Base-by-base conservation (phyloP, 768 basidiomycete genomes). In the Punctularia strigosozonata region DNA sequence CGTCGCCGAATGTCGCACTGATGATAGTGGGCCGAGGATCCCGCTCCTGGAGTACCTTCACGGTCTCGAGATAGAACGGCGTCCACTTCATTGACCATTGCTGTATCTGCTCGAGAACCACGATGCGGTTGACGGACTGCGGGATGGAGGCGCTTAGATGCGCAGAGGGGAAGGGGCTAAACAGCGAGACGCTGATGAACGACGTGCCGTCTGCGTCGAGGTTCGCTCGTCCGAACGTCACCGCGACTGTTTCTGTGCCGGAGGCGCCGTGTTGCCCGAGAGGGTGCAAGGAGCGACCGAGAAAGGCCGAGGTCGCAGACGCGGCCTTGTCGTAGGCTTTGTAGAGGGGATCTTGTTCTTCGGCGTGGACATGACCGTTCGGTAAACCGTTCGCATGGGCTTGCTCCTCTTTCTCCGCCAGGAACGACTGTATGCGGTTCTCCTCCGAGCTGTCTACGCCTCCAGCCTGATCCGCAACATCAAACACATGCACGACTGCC, bases 401-500 rank as follows among this genome's bases (percentile, higher is more conserved):
- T 51, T 58, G 56, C 20, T 60, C 35, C 24, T 54, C 53, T 43
- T 42, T 63, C 20, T 65, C 64, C 22, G 72, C 60, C 5, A 89
- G 58, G 61, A 86, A 83, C 0, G 71, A 63, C 21, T 65, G 64
- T 6, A 85, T 63, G 26, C 71, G 60, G 20, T 75, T 76, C 44
- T 77, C 77, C 6, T 69, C 48, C 12, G 84, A 60, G 46, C 80
- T 71, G 15, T 66, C 59, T 8, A 73, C 52, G 5, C 53, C 46
- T 20, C 68, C 63, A 13, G 59, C 57, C 17, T 61, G 54, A 2
- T 55, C 55, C 2, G 52, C 59, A 6, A 64, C 52, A 49, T 82
- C 77, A 59, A 90, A 95, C 12, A 72, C 77, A 54, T 97, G 94
- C 19, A 95, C 65, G n/a, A 94, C 86, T 4, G 80, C 78, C 48